Evolutionary conservation across 1,139 yeast species (phyloP).

Genomic region (Arxiozyma slooffiae): DNA sequence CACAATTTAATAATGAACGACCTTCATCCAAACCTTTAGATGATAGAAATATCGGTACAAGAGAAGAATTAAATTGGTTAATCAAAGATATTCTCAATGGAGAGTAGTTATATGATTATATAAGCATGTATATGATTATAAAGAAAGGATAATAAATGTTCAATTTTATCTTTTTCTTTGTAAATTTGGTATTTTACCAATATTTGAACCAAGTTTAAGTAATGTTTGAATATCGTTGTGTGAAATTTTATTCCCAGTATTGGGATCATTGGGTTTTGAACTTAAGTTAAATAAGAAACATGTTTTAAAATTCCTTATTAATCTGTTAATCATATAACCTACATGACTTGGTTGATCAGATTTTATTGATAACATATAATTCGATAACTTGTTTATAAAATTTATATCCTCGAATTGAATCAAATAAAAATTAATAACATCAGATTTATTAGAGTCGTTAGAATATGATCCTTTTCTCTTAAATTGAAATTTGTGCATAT

Average conservation of each 20-base stretch:
- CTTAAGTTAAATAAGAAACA: slow-evolving; percentile 13
- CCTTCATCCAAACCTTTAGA: slow-evolving; percentile 28
- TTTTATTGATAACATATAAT: slow-evolving; percentile 1
- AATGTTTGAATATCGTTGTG: slow-evolving; percentile 5
- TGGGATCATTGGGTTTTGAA: neutral
- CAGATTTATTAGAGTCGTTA: neutral
- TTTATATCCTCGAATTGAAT: slow-evolving; percentile 19
- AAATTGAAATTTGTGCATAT: slow-evolving; percentile 21
- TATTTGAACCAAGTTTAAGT: slow-evolving; percentile 4
- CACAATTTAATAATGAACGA: slow-evolving; percentile 23
- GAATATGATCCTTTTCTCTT: slow-evolving; percentile 3
- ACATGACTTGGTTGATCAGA: slow-evolving; percentile 15
- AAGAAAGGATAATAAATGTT: neutral
- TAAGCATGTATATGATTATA: neutral
- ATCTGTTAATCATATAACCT: slow-evolving; percentile 20
- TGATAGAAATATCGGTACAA: slow-evolving; percentile 44
- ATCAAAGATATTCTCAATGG: slow-evolving; percentile 45
- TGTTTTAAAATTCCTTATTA: slow-evolving; percentile 23
- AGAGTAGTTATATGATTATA: slow-evolving; percentile 10
- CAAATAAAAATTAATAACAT: slow-evolving; percentile 18
- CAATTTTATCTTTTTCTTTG: slow-evolving; percentile 2
- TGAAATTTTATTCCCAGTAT: neutral
- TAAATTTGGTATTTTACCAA: slow-evolving; percentile 9
- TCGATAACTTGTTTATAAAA: slow-evolving; percentile 11
- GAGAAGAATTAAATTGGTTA: slow-evolving; percentile 63